Evolutionary conservation across 2,329 filamentous ascomycete species (phyloP).

Genomic region (Blastomyces gilchristii): DNA sequence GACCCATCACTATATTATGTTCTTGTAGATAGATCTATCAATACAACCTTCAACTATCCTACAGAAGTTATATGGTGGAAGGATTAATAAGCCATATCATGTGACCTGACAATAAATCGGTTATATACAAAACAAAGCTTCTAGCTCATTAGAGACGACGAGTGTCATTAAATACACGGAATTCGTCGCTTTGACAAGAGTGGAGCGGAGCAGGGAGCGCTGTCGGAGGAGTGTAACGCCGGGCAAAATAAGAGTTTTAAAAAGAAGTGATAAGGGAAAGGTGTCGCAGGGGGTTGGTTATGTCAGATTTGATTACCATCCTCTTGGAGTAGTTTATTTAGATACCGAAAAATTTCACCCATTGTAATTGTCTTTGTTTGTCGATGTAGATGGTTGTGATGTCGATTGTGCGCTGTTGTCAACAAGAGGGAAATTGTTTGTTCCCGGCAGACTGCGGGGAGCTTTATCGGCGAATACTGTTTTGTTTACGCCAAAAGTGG

Average conservation of each 20-base stretch:
- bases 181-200: too few relatives aligned
- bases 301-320: background rate
- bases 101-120: too few relatives aligned
- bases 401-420: background rate
- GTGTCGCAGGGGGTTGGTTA: background rate
- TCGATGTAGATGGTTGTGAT: background rate
- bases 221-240: background rate
- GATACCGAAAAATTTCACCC: background rate
- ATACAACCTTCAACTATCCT: too few relatives aligned
- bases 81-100: too few relatives aligned
- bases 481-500: background rate
- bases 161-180: too few relatives aligned
- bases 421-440: background rate
- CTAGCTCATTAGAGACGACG: too few relatives aligned
- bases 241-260: background rate
- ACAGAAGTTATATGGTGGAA: too few relatives aligned
- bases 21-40: too few relatives aligned
- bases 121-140: too few relatives aligned
- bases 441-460: constrained; percentile 6
- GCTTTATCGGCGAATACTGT: constrained; percentile 2
- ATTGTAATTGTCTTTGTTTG: background rate
- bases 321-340: background rate
- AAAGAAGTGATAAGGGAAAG: background rate
- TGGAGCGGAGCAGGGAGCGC: too few relatives aligned
- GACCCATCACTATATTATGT: too few relatives aligned